These are phyloP conservation scores for Heterobasidion irregulare DNA, from an alignment of 1,284 basidiomycete genomes.

Conservation along the genomic window DNA sequence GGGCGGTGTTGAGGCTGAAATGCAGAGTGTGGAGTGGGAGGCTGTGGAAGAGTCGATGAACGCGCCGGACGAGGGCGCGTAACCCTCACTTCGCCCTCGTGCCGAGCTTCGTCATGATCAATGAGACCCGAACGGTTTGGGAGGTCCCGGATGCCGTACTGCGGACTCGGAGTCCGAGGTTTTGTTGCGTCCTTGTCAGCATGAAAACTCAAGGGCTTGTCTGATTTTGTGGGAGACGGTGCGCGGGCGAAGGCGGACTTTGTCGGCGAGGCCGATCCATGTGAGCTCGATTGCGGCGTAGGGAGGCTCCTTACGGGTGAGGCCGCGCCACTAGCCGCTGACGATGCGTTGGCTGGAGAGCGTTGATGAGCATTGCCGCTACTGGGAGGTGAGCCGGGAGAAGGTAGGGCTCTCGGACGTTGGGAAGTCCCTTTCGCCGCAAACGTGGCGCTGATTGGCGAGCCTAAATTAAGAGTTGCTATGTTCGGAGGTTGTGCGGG, in stretches of 20 bases:
- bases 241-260: neutral
- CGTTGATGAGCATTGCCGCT: neutral
- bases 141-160: conserved; percentile 20
- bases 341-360: neutral
- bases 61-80: conserved; percentile 7
- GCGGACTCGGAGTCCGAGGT: conserved; percentile 18
- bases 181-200: conserved; percentile 1
- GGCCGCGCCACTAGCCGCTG: neutral
- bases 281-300: neutral
- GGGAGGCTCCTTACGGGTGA: neutral
- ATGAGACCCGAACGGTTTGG: conserved; percentile 13
- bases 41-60: conserved; percentile 9
- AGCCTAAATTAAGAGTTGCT: neutral
- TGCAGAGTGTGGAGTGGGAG: conserved; percentile 1
- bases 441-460: neutral
- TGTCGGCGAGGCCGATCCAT: neutral
- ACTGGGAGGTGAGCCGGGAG: neutral
- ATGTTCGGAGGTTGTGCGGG: conserved; percentile 7
- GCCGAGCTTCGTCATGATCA: conserved; percentile 6
- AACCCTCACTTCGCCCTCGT: conserved; percentile 10
- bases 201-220: neutral
- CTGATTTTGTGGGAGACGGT: neutral
- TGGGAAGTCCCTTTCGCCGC: neutral
- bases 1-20: conserved; percentile 6
- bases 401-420: neutral